Base-by-base conservation (phyloP, 352 stramenopile species). In the Phytophthora lateralis region DNA sequence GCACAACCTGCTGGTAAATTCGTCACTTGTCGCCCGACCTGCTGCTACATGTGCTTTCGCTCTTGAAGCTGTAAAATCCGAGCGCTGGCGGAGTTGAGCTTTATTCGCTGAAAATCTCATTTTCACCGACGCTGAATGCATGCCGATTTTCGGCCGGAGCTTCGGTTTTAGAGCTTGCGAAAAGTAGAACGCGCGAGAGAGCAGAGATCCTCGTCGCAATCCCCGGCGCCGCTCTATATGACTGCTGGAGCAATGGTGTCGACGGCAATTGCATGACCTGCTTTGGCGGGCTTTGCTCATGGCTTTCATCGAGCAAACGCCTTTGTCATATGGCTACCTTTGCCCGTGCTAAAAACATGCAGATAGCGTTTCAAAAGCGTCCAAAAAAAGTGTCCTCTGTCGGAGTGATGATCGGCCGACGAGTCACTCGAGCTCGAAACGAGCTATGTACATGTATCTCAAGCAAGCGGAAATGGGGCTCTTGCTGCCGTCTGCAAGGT, bases 181-280 rank as follows among this genome's bases (percentile, higher is more conserved):
- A 69, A 69, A 65, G 39, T 66, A 59, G 61, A 70, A 58, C 61
- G 61, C 47, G 47, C 45, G 54, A 69, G 61, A 69, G 54, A 20
- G 53, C 53, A 55, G 49, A 4, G 17, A 6, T 24, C 21, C 21
- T 24, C 21, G 21, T 24, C 21, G 21, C 21, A 24, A 3, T 24
- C 21, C 21, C 21, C 21, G 3, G 1, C 21, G 21, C 21, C 21
- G 21, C 21, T 24, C 21, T 24, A 24, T 24, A 24, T 24, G 21
- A 24, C 21, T 24, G 21, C 21, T 24, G 21, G 38, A n/a, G 17
- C 38, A 44, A 24, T 44, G 38, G n/a, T n/a, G 9, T 26, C 38
- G 6, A 1, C 14, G 15, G 34, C 5, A 24, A 24, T 24, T 24
- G 34, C 34, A 41, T 41, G 34, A 17, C 34, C 30, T 8, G 30